A percentile compares a stretch with the other conserved stretches of the same genome.
phyloP scores from a whole-genome alignment of 2,329 filamentous ascomycete genomes.

The Metarhizium rileyi region DNA sequence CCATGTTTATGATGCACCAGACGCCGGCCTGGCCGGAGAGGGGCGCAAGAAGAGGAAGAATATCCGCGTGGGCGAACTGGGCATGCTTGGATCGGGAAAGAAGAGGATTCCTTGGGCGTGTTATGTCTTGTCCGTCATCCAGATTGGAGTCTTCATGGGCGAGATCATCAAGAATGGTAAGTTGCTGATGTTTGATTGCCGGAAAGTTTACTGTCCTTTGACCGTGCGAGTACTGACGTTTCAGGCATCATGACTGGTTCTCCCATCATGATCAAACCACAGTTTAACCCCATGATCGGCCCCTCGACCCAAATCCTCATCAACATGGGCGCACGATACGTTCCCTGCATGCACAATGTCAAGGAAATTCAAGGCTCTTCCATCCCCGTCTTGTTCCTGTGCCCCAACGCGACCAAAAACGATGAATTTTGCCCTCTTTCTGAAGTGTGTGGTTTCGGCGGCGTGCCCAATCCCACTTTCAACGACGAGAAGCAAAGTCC shows the following conservation, averaged over 20 bases:
- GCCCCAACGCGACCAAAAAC: constrained; percentile 65
- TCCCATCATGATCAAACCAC: constrained; percentile 68
- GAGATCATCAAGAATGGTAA: constrained; percentile 78
- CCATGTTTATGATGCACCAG: constrained; percentile 52
- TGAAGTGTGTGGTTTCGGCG: constrained; percentile 74
- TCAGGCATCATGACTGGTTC: constrained; percentile 66
- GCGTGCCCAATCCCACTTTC: constrained; percentile 56
- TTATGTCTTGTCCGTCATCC: constrained; percentile 66
- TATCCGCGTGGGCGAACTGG: constrained; percentile 47
- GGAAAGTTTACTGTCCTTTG: background rate
- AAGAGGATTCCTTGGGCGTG: constrained; percentile 68
- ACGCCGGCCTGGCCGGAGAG: constrained; percentile 15
- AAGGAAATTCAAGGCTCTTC: constrained; percentile 48
- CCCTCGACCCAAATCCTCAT: constrained; percentile 85
- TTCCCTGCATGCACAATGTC: constrained; percentile 89
- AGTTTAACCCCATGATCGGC: constrained; percentile 95
- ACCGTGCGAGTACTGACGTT: constrained; percentile 1
- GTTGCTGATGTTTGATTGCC: constrained; percentile 20
- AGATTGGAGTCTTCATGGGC: constrained; percentile 78
- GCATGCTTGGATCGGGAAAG: constrained; percentile 46
- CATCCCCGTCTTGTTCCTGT: constrained; percentile 54
- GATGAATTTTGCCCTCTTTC: constrained; percentile 60
- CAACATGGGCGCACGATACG: constrained; percentile 91
- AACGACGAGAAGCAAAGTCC: constrained; percentile 41
- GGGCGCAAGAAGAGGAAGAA: constrained; percentile 27